These are phyloP conservation scores for Venturia effusa DNA, from an alignment of 2,329 filamentous ascomycete genomes.

Conservation along the genomic window DNA sequence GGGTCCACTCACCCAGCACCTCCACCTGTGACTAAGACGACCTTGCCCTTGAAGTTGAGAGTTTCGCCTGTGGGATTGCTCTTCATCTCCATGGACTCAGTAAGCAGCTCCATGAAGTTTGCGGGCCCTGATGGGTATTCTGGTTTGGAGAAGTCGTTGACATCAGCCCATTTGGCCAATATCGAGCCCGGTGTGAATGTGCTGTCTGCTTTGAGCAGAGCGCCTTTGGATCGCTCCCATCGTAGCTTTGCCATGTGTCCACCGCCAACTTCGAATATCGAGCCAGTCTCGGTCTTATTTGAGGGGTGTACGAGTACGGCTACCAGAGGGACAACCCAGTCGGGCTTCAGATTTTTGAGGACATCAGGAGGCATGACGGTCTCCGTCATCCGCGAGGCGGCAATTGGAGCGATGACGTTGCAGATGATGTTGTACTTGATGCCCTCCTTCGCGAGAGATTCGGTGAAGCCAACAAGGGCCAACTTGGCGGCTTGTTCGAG, in stretches of 20 bases:
- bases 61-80: conserved; percentile 62
- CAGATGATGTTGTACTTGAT: conserved; percentile 85
- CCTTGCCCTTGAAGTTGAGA: conserved; percentile 72
- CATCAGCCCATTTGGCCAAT: conserved; percentile 73
- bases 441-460: conserved; percentile 88
- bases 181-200: conserved; percentile 75
- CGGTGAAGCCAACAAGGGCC: conserved; percentile 82
- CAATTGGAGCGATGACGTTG: conserved; percentile 86
- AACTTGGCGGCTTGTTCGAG: conserved; percentile 66
- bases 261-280: conserved; percentile 81
- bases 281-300: conserved; percentile 63
- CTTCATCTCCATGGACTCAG: conserved; percentile 69
- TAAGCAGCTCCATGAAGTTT: conserved; percentile 78
- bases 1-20: conserved; percentile 54
- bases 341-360: conserved; percentile 67
- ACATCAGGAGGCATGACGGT: conserved; percentile 84
- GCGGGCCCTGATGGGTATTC: conserved; percentile 76
- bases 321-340: conserved; percentile 84
- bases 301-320: conserved; percentile 70
- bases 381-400: conserved; percentile 81
- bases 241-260: conserved; percentile 78
- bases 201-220: conserved; percentile 76
- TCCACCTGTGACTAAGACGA: conserved; percentile 77
- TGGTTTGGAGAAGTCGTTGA: conserved; percentile 72
- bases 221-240: conserved; percentile 80